Conservation (phyloP, 805 yeast genomes). For the Barnettozyma sp. region DNA sequence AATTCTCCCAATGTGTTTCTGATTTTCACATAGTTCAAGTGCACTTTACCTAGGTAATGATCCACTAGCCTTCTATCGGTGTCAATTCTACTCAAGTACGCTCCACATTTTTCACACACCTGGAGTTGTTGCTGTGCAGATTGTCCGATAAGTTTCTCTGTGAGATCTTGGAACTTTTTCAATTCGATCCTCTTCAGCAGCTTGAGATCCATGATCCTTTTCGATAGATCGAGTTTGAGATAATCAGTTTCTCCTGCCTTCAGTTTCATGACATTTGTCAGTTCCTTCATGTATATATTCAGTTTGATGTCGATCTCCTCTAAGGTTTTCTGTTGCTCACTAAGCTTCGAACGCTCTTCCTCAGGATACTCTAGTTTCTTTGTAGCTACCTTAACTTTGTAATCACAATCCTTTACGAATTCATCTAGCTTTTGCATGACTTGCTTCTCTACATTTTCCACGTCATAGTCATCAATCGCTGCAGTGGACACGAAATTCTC, state of each 20-base stretch:
- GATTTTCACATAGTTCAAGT: slow-evolving; percentile 74
- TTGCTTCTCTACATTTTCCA: slow-evolving; percentile 42
- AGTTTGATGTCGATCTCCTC: slow-evolving; percentile 54
- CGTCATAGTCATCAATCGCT: slow-evolving; percentile 28
- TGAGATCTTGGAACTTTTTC: slow-evolving; percentile 48
- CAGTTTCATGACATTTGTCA: slow-evolving; percentile 46
- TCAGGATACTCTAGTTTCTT: slow-evolving; percentile 64
- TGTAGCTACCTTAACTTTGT: slow-evolving; percentile 54
- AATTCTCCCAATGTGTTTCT: slow-evolving; percentile 35
- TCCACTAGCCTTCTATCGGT: slow-evolving; percentile 84
- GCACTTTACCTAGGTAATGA: slow-evolving; percentile 84
- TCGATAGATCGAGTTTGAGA: slow-evolving; percentile 4
- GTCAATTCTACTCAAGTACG: slow-evolving; percentile 77
- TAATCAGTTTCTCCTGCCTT: slow-evolving; percentile 25
- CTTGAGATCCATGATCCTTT: slow-evolving; percentile 35
- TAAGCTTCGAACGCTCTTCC: slow-evolving; percentile 60
- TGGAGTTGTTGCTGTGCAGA: slow-evolving; percentile 86
- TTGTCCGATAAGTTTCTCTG: slow-evolving; percentile 66
- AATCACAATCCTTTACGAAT: slow-evolving; percentile 61
- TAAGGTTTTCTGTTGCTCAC: slow-evolving; percentile 46
- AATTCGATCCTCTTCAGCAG: slow-evolving; percentile 46
- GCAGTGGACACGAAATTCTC: slow-evolving; percentile 30
- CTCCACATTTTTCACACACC: slow-evolving; percentile 87
- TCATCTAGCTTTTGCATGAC: slow-evolving; percentile 40
- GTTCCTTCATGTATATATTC: slow-evolving; percentile 45